phyloP scores from a whole-genome alignment of 2,329 filamentous ascomycete species.

The Trichoderma atroviride region DNA sequence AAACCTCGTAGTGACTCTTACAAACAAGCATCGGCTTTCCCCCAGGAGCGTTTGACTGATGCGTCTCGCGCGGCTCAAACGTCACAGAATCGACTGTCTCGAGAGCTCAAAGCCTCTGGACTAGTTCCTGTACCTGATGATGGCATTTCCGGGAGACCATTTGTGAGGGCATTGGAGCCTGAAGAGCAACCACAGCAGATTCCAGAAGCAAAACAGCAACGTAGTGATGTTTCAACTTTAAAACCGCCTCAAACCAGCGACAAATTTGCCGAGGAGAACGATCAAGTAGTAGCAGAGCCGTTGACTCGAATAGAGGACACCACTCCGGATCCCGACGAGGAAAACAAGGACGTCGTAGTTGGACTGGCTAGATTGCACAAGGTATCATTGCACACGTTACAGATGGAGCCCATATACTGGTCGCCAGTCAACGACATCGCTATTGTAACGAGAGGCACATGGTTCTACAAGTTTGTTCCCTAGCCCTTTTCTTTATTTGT shows the following conservation, averaged over 20 bases:
- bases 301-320: constrained; percentile 19
- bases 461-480: constrained; percentile 77
- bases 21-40: constrained; percentile 18
- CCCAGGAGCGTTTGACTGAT: constrained; percentile 29
- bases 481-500: background rate
- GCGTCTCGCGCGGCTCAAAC: constrained; percentile 32
- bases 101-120: constrained; percentile 31
- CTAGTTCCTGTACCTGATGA: constrained; percentile 43
- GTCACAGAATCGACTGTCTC: constrained; percentile 32
- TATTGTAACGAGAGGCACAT: constrained; percentile 81
- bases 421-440: constrained; percentile 88
- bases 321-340: constrained; percentile 31
- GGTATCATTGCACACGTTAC: constrained; percentile 77
- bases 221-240: background rate
- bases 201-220: constrained; percentile 18
- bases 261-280: background rate
- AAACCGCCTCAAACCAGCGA: background rate
- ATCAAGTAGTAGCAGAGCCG: constrained; percentile 25
- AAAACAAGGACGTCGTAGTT: constrained; percentile 69
- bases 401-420: constrained; percentile 99
- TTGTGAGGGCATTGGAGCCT: constrained; percentile 50
- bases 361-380: constrained; percentile 88
- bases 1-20: background rate
- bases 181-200: constrained; percentile 35
- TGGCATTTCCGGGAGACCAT: constrained; percentile 59